A percentile compares a stretch with the other conserved stretches of the same genome.
Conservation (phyloP, 805 yeast genomes). For the Tetrapisispora iriomotensis region DNA sequence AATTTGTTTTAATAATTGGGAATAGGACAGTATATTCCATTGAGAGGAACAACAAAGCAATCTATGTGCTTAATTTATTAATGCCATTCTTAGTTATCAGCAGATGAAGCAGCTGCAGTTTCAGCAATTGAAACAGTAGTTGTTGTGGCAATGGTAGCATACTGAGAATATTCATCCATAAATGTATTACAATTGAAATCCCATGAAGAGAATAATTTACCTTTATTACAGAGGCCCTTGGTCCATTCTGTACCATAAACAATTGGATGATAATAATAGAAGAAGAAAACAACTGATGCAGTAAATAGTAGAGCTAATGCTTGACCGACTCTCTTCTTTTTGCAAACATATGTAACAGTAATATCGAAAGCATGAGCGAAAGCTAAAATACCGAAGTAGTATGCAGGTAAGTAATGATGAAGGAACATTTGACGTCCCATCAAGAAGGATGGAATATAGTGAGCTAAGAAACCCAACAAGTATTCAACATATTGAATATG, state of each 20-base stretch:
- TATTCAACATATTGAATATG: slow-evolving; percentile 54
- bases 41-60: no score
- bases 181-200: slow-evolving; percentile 78
- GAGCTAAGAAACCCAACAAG: slow-evolving; percentile 63
- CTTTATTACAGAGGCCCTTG: slow-evolving; percentile 46
- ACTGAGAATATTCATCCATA: slow-evolving; percentile 23
- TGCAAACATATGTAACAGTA: slow-evolving; percentile 34
- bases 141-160: slow-evolving; percentile 6
- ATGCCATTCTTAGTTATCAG: not conserved
- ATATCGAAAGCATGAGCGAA: slow-evolving; percentile 57
- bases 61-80: no score
- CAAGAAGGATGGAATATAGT: slow-evolving; percentile 63
- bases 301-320: slow-evolving; percentile 40
- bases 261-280: slow-evolving; percentile 55
- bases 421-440: slow-evolving; percentile 89
- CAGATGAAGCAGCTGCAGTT: not conserved
- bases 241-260: slow-evolving; percentile 80
- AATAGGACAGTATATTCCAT: no score
- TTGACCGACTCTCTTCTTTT: slow-evolving; percentile 37
- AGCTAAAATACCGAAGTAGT: slow-evolving; percentile 75
- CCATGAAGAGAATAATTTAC: slow-evolving; percentile 61
- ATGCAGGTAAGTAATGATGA: slow-evolving; percentile 87
- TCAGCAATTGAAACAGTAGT: not conserved
- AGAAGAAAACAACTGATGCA: slow-evolving; percentile 44
- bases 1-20: no score